Evolutionary conservation across 768 basidiomycete genomes (phyloP).

Genomic region (Leccinum incarnatum): DNA sequence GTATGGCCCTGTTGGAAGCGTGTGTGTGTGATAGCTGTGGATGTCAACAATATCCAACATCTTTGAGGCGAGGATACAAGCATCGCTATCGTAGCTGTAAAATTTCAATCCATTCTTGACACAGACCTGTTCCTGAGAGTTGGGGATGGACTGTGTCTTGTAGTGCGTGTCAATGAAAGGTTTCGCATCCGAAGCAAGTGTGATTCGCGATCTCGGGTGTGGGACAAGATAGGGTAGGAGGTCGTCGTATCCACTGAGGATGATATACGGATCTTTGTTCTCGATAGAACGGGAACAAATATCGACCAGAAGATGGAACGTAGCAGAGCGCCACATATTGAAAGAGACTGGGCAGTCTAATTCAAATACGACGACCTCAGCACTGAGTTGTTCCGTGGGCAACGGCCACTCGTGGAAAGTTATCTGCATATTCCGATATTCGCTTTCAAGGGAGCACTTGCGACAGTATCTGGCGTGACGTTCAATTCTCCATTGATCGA

Average conservation of each 20-base stretch:
- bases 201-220: conserved; percentile 19
- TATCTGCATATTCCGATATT: not conserved
- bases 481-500: not conserved
- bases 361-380: conserved; percentile 41
- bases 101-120: conserved; percentile 36
- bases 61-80: conserved; percentile 12
- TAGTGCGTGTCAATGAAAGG: conserved; percentile 20
- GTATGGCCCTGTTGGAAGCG: conserved; percentile 35
- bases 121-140: conserved; percentile 16
- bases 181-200: conserved; percentile 26
- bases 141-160: conserved; percentile 12
- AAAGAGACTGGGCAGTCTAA: conserved; percentile 39
- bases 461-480: not conserved
- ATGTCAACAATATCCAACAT: conserved; percentile 17
- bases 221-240: conserved; percentile 12
- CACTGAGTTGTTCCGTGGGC: conserved; percentile 23
- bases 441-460: not conserved
- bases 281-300: not conserved
- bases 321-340: conserved; percentile 43
- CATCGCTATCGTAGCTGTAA: conserved; percentile 28
- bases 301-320: conserved; percentile 38
- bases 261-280: conserved; percentile 8
- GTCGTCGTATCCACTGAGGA: conserved; percentile 13
- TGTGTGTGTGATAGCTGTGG: conserved; percentile 29
- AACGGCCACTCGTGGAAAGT: conserved; percentile 29